These are phyloP conservation scores for Gremmenia infestans DNA, from an alignment of 2,329 filamentous ascomycete species.

Conservation along the genomic window DNA sequence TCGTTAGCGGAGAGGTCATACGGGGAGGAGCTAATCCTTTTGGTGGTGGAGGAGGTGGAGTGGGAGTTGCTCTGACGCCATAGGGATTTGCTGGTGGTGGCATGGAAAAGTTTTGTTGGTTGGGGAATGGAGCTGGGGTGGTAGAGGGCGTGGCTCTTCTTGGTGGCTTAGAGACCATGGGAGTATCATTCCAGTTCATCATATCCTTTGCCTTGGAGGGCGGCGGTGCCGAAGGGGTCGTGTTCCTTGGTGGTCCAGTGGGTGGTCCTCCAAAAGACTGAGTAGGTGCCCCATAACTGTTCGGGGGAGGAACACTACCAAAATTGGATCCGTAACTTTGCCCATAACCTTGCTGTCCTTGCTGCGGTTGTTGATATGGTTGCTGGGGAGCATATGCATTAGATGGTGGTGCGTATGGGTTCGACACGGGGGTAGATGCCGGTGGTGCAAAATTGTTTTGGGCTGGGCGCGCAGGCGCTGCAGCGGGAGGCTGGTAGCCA, in stretches of 20 bases:
- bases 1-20: conserved; percentile 64
- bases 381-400: conserved; percentile 35
- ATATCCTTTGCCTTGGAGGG: conserved; percentile 67
- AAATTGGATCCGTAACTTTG: conserved; percentile 32
- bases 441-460: conserved; percentile 36
- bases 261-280: conserved; percentile 47
- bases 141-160: conserved; percentile 64
- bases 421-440: conserved; percentile 33
- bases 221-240: conserved; percentile 63
- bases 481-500: conserved; percentile 44
- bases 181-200: conserved; percentile 91
- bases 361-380: conserved; percentile 35
- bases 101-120: conserved; percentile 50
- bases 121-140: conserved; percentile 72
- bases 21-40: conserved; percentile 69
- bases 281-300: conserved; percentile 30
- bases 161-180: conserved; percentile 73
- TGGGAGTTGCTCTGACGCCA: conserved; percentile 54
- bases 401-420: conserved; percentile 45
- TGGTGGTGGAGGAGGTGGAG: conserved; percentile 76
- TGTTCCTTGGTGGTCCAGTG: conserved; percentile 57
- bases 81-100: conserved; percentile 20
- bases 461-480: conserved; percentile 22
- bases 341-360: conserved; percentile 33
- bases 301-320: conserved; percentile 28